A percentile compares a stretch with the other conserved stretches of the same genome.
Conservation (phyloP, 371 early-diverging fungal genomes). For the Coemansia sp. region DNA sequence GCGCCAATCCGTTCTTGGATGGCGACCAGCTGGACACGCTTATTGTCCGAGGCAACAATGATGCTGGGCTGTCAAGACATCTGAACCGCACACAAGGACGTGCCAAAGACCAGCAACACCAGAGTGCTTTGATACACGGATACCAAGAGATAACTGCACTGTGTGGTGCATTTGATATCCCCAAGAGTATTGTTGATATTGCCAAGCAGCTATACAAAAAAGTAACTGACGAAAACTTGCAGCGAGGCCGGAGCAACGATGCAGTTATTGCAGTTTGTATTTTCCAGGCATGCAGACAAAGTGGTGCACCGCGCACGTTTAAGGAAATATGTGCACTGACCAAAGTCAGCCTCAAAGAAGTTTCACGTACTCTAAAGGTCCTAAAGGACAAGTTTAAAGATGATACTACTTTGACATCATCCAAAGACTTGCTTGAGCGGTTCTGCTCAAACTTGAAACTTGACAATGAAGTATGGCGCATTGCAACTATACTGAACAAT, state of each 20-base stretch:
- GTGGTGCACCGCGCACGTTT: conserved; percentile 92
- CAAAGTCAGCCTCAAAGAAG: conserved; percentile 88
- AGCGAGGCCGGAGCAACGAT: conserved; percentile 89
- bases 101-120: conserved; percentile 71
- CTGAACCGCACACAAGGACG: conserved; percentile 75
- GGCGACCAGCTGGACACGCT: conserved; percentile 90
- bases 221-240: conserved; percentile 74
- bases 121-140: conserved; percentile 81
- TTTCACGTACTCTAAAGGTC: conserved; percentile 83
- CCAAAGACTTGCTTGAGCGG: conserved; percentile 81
- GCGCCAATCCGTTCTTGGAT: conserved; percentile 84
- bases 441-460: conserved; percentile 81
- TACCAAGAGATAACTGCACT: conserved; percentile 91
- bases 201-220: conserved; percentile 96
- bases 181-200: conserved; percentile 84
- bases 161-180: conserved; percentile 86
- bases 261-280: conserved; percentile 97
- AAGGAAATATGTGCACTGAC: conserved; percentile 96
- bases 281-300: conserved; percentile 94
- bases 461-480: conserved; percentile 69
- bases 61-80: conserved; percentile 72
- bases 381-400: conserved; percentile 65
- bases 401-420: conserved; percentile 60
- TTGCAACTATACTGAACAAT: conserved; percentile 69
- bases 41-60: conserved; percentile 67